Evolutionary conservation across 2,329 filamentous ascomycete species (phyloP), one percentile per base, ranked within the genome.

Genomic region (Pseudocercospora cruenta): DNA sequence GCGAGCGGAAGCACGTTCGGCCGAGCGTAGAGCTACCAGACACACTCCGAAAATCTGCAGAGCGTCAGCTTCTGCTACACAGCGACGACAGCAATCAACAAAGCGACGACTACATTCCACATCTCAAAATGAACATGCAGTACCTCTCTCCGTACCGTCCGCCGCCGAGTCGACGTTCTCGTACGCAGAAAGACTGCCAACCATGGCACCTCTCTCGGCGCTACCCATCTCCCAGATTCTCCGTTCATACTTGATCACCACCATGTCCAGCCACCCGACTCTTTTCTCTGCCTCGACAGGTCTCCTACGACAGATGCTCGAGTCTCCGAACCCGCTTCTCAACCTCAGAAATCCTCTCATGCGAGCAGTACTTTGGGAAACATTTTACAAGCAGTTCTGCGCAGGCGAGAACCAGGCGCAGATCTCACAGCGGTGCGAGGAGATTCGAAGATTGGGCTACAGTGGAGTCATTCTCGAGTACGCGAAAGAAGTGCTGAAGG

Each of bases 371-470:
- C 82, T 97, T 58, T 93, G 93, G 77, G 87, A 89, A 75, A 96
- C 92, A 0, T 93, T 97, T 73, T 97, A 97, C 77, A 88, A 89
- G 24, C 94, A 97, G 74, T 97, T 96, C 79, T 97, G 94, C 78
- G 92, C 92, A 0, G 94, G 94, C 28, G 91, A 93, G 79, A 90
- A 87, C 58, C 83, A 85, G 0, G 73, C 77, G 1, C 91, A 97
- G 78, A 90, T 96, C 1, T 82, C 83, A 49, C 79, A 77, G 31
- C 93, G 90, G 0, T 86, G 93, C 31, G 76, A 83, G 1, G 82
- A 84, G 1, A 83, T 96, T 9, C 91, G 92, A 78, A 78, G 82
- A 33, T 88, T 94, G 53, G 94, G 94, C 1, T 96, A 92, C 76
- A 87, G 86, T 24, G 94, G 93, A 12, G 91, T 96, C 5, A 93